Evolutionary conservation across 306 rosid genomes (phyloP), one percentile per base, ranked within the genome.

Genomic region (Malus domestica): DNA sequence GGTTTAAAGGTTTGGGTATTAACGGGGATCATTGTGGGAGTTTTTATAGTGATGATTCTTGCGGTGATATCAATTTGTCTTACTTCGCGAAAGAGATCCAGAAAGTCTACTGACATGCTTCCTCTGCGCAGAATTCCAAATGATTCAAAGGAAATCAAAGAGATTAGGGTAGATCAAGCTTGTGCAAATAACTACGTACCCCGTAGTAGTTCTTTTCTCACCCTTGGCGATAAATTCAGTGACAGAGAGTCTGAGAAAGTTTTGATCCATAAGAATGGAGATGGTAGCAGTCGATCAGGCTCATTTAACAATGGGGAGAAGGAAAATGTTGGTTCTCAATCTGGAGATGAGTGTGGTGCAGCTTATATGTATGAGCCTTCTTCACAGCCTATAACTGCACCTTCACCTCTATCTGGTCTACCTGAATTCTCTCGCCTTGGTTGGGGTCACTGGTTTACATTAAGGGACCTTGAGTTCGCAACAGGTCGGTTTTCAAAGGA

Each of bases 401-500:
- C 90, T 5, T 90, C 97, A 10, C 96, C 98, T 64, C 86, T 91
- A 76, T 85, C 86, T 27, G 98, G 93, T 85, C 85, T 93, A 72
- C 97, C 97, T 0, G 98, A 93, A 44, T 91, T 91, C 84, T 90
- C 98, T 78, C 98, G 89, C 77, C 93, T 93, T 65, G 98, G 98
- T 76, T 93, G 96, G 97, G 98, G 98, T 76, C 98, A 93, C 80
- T 93, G 98, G 98, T 93, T 93, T 85, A 93, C 97, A 46, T 73
- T 93, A 65, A 81, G 98, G 77, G 98, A 93, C 87, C 88, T 93
- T 33, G 98, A 93, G 80, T 87, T 86, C 75, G 97, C 98, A 72
- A 93, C 98, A 64, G 87, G 80, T 79, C 78, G 87, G 80, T 94
- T 94, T 89, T 86, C 97, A 3, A 87, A 85, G 55, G 96, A 89